A percentile compares a stretch with the other conserved stretches of the same genome.
phyloP scores from a whole-genome alignment of 345 rosid genomes.

The Bruguiera gymnorhiza region DNA sequence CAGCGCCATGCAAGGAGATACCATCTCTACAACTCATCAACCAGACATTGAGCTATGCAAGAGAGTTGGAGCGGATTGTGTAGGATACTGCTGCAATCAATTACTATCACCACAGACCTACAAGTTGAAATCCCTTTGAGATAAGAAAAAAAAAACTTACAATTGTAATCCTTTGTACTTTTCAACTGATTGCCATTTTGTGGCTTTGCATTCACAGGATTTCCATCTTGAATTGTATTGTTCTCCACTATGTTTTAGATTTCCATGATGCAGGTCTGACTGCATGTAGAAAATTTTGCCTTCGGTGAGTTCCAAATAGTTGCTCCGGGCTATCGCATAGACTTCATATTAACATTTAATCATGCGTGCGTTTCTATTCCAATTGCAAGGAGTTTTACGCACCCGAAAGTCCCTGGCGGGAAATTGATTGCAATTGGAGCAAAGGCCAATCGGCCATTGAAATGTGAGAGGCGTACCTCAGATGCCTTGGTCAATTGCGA shows the following conservation, averaged over 20 bases:
- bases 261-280: neutral
- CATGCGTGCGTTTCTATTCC: too few relatives aligned
- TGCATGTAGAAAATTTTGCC: neutral
- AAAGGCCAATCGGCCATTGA: neutral
- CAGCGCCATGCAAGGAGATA: constrained; percentile 90
- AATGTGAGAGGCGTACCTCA: neutral
- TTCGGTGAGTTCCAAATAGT: neutral
- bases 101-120: neutral
- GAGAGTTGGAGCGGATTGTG: constrained; percentile 98
- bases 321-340: too few relatives aligned
- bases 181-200: neutral
- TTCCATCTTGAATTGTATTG: neutral
- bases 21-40: constrained; percentile 96
- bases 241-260: neutral
- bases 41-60: constrained; percentile 93
- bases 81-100: constrained; percentile 18
- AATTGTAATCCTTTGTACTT: constrained; percentile 3
- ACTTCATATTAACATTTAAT: too few relatives aligned
- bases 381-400: too few relatives aligned
- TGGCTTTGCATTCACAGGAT: neutral
- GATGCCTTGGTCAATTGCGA: neutral
- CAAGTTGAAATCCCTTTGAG: constrained; percentile 3
- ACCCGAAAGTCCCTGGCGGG: too few relatives aligned
- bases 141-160: neutral
- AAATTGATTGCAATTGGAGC: too few relatives aligned